phyloP scores from a whole-genome alignment of 805 yeast genomes.

The Sporopachydermia quercuum region DNA sequence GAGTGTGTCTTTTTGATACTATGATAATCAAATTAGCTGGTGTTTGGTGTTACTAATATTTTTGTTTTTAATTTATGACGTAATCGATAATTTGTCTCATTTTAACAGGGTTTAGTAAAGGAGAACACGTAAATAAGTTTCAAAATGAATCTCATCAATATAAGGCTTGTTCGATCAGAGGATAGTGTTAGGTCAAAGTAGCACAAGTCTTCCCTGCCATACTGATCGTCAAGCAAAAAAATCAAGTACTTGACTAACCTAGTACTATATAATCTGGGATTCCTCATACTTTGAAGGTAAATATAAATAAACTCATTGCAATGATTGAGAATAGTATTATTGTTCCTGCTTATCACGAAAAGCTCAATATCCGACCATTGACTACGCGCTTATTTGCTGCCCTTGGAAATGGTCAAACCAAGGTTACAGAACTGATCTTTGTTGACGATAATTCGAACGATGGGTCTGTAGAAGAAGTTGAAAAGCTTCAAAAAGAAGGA shows the following conservation, averaged over 20 bases:
- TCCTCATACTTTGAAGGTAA: background rate
- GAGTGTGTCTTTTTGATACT: background rate
- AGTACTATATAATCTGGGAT: constrained; percentile 1
- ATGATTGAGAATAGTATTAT: constrained; percentile 17
- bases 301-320: constrained; percentile 1
- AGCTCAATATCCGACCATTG: constrained; percentile 31
- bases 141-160: background rate
- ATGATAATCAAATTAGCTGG: constrained; percentile 1
- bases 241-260: constrained; percentile 1
- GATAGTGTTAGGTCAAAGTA: constrained; percentile 1
- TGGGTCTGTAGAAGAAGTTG: constrained; percentile 39
- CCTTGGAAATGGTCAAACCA: constrained; percentile 26
- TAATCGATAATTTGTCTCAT: background rate
- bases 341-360: constrained; percentile 39
- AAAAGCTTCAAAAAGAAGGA: constrained; percentile 27
- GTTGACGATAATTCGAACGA: constrained; percentile 38
- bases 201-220: constrained; percentile 1
- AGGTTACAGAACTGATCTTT: constrained; percentile 30
- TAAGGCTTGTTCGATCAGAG: background rate
- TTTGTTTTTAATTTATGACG: constrained; percentile 1
- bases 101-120: background rate
- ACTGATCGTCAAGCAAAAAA: constrained; percentile 1
- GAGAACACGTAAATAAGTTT: constrained; percentile 1
- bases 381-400: constrained; percentile 35
- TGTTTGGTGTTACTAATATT: background rate